Conservation (phyloP, 306 rosid species). For the Malus domestica region DNA sequence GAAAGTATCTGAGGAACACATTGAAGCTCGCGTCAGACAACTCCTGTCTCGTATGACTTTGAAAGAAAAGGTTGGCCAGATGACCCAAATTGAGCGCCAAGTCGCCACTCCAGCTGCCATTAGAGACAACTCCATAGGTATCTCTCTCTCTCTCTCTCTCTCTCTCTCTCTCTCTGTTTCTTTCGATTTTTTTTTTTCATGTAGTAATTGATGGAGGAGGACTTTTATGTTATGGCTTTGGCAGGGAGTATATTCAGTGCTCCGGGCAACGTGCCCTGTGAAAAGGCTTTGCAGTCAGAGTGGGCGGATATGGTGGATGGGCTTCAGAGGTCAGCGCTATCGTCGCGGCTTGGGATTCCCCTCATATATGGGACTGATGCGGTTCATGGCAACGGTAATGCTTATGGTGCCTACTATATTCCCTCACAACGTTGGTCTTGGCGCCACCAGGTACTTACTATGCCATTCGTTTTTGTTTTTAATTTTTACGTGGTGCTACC, state of each 20-base stretch:
- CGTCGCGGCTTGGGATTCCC: slow-evolving; percentile 59
- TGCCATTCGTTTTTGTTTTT: not conserved
- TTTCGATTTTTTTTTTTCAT: not conserved
- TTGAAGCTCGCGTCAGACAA: slow-evolving; percentile 57
- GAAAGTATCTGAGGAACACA: slow-evolving; percentile 6
- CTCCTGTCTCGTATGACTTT: slow-evolving; percentile 70
- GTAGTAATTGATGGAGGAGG: not conserved
- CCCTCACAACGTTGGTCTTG: slow-evolving; percentile 71
- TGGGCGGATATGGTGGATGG: slow-evolving; percentile 62
- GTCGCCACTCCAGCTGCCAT: slow-evolving; percentile 41
- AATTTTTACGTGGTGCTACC: not conserved
- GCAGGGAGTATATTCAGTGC: slow-evolving; percentile 49
- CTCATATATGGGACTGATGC: slow-evolving; percentile 63
- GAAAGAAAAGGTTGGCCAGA: slow-evolving; percentile 65
- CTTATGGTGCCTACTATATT: slow-evolving; percentile 61
- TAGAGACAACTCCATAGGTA: slow-evolving; percentile 46
- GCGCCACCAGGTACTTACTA: slow-evolving; percentile 52
- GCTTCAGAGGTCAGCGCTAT: slow-evolving; percentile 42
- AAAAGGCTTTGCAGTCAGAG: slow-evolving; percentile 33
- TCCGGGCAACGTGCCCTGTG: slow-evolving; percentile 45
- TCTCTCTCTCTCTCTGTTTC: not conserved
- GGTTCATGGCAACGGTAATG: slow-evolving; percentile 55
- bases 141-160: not conserved
- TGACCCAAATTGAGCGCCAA: slow-evolving; percentile 66
- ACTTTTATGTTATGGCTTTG: not conserved